Evolutionary conservation across 805 yeast species (phyloP).

Genomic region (Candida methanosorbosa): DNA sequence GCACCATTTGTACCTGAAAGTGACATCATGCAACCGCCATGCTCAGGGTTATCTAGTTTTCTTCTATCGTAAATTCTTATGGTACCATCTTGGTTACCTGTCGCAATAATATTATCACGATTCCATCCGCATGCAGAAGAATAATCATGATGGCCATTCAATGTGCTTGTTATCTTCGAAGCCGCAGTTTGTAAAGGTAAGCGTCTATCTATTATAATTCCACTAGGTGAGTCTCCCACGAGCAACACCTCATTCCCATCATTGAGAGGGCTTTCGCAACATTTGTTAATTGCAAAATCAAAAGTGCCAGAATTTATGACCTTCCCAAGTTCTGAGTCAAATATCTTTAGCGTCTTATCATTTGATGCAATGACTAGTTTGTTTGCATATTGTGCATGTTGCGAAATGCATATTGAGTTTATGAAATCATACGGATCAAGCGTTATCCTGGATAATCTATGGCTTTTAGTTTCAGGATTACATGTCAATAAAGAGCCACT

Average conservation of each 20-base stretch:
- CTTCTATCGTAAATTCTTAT: slow-evolving; percentile 46
- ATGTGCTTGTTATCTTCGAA: slow-evolving; percentile 1
- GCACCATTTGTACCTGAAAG: slow-evolving; percentile 29
- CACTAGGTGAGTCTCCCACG: slow-evolving; percentile 40
- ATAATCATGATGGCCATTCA: slow-evolving; percentile 44
- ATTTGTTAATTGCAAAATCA: slow-evolving; percentile 44
- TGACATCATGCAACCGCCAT: slow-evolving; percentile 6
- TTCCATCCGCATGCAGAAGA: slow-evolving; percentile 57
- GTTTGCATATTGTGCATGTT: slow-evolving; percentile 8
- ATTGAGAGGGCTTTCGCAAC: slow-evolving; percentile 31
- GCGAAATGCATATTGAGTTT: slow-evolving; percentile 34
- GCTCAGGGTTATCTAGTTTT: too few relatives aligned
- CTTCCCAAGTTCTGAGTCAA: slow-evolving; percentile 25
- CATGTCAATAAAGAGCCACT: slow-evolving; percentile 40
- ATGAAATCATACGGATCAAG: slow-evolving; percentile 40
- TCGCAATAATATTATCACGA: slow-evolving; percentile 33
- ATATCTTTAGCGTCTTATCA: slow-evolving; percentile 33
- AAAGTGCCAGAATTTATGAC: slow-evolving; percentile 12
- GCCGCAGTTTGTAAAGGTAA: slow-evolving; percentile 5
- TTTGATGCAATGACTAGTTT: slow-evolving; percentile 41
- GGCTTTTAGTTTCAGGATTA: slow-evolving; percentile 19
- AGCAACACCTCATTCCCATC: slow-evolving; percentile 29
- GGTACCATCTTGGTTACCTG: slow-evolving; percentile 57
- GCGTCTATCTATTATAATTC: slow-evolving; percentile 38
- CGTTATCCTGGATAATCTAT: slow-evolving; percentile 32